phyloP scores from a whole-genome alignment of 1,284 basidiomycete genomes.

The Farysia itapuensis region DNA sequence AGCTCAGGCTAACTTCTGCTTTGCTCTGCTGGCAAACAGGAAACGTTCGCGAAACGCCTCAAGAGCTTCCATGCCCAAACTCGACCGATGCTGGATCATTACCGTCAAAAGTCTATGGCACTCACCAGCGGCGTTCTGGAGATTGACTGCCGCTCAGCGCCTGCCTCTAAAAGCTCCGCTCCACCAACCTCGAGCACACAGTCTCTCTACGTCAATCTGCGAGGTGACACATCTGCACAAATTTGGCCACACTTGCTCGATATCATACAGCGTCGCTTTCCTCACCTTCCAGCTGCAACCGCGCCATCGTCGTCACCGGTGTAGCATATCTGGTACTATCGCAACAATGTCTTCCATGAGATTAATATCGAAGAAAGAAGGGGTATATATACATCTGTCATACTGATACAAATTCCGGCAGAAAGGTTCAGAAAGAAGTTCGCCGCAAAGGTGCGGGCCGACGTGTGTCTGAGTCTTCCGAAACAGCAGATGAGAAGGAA shows the following conservation, averaged over 20 bases:
- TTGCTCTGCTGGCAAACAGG: too few relatives aligned
- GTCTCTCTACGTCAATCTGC: conserved; percentile 70
- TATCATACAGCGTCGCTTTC: conserved; percentile 61
- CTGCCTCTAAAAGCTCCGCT: conserved; percentile 1
- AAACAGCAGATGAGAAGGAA: too few relatives aligned
- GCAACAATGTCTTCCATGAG: too few relatives aligned
- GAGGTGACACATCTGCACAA: conserved; percentile 83
- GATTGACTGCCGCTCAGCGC: conserved; percentile 12
- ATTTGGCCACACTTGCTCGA: conserved; percentile 82
- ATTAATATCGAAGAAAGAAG: conserved; percentile 11
- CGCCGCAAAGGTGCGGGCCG: too few relatives aligned
- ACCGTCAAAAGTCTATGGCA: conserved; percentile 64
- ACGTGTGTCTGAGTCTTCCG: too few relatives aligned
- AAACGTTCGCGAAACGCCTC: conserved; percentile 79
- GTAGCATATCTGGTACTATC: too few relatives aligned
- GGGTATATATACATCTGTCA: too few relatives aligned
- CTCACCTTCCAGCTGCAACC: conserved; percentile 2
- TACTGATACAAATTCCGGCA: too few relatives aligned
- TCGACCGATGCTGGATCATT: conserved; percentile 81
- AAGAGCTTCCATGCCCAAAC: conserved; percentile 83
- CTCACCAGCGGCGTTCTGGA: conserved; percentile 7
- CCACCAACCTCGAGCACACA: not conserved
- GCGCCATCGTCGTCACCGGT: not conserved
- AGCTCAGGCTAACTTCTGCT: too few relatives aligned
- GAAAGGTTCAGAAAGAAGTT: too few relatives aligned